phyloP scores from a whole-genome alignment of 306 rosid genomes.

The Cicer pinnatifidum region DNA sequence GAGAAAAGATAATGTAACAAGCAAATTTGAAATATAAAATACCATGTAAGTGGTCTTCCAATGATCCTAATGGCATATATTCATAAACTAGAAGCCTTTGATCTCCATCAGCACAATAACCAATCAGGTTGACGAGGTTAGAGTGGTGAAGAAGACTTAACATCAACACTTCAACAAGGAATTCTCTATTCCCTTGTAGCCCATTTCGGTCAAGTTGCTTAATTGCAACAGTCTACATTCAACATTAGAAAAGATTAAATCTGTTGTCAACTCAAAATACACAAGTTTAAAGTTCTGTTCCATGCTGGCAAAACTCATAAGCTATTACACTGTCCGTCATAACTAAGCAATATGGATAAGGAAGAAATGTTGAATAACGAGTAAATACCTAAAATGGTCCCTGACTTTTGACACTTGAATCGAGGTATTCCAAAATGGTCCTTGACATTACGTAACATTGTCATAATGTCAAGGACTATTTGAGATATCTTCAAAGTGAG shows the following conservation, averaged over 20 bases:
- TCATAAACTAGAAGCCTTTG: constrained; percentile 97
- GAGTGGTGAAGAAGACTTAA: constrained; percentile 91
- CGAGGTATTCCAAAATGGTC: too few relatives aligned
- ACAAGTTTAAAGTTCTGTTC: background rate
- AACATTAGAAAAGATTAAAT: constrained; percentile 41
- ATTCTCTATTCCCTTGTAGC: constrained; percentile 92
- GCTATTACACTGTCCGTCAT: background rate
- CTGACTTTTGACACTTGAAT: too few relatives aligned
- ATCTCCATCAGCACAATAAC: constrained; percentile 98
- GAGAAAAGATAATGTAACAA: constrained; percentile 1
- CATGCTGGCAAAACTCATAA: constrained; percentile 14
- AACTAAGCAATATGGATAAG: constrained; percentile 8
- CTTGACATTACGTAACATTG: too few relatives aligned
- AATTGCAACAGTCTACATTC: constrained; percentile 78
- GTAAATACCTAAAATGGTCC: too few relatives aligned
- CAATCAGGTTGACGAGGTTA: constrained; percentile 88
- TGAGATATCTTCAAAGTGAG: too few relatives aligned
- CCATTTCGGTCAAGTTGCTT: constrained; percentile 96
- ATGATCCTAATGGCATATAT: constrained; percentile 87
- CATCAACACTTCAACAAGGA: constrained; percentile 94
- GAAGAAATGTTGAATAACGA: constrained; percentile 31
- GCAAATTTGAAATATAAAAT: constrained; percentile 37
- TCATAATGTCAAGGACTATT: too few relatives aligned
- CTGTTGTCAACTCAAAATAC: constrained; percentile 24
- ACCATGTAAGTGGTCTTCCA: constrained; percentile 95